A percentile compares a stretch with the other conserved stretches of the same genome.
Conservation (phyloP, 257 asterid species). For the Solanum commersonii region DNA sequence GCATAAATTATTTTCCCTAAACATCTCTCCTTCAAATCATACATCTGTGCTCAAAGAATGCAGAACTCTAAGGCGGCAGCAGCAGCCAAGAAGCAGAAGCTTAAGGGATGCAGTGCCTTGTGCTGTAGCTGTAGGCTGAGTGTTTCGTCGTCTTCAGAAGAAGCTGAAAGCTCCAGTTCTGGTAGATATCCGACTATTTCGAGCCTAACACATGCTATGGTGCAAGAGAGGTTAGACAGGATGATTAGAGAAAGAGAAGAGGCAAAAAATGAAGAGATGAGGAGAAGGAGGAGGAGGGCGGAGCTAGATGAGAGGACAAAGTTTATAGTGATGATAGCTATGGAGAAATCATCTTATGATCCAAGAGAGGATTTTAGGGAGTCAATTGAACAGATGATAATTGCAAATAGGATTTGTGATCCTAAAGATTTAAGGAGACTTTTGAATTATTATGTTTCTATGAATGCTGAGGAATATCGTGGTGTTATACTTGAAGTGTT, state of each 20-base stretch:
- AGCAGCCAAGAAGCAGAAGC: slow-evolving; percentile 35
- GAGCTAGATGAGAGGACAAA: slow-evolving; percentile 23
- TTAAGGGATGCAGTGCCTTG: slow-evolving; percentile 33
- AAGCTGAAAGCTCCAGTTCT: slow-evolving; percentile 38
- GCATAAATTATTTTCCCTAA: slow-evolving; percentile 25
- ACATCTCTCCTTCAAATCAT: slow-evolving; percentile 16
- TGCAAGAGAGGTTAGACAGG: slow-evolving; percentile 58
- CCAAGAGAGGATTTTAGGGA: slow-evolving; percentile 66
- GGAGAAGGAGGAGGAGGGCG: slow-evolving; percentile 9
- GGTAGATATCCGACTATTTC: slow-evolving; percentile 31
- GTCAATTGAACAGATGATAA: slow-evolving; percentile 61
- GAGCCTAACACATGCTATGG: slow-evolving; percentile 71
- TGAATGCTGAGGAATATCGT: slow-evolving; percentile 57
- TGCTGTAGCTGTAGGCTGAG: slow-evolving; percentile 56
- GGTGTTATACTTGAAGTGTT: slow-evolving; percentile 63
- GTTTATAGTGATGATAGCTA: slow-evolving; percentile 58
- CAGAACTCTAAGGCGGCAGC: slow-evolving; percentile 19
- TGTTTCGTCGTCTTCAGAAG: slow-evolving; percentile 47
- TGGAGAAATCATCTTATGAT: slow-evolving; percentile 64
- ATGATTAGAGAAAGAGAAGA: slow-evolving; percentile 46
- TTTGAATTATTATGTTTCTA: slow-evolving; percentile 44
- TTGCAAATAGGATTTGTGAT: slow-evolving; percentile 33
- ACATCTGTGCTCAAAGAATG: slow-evolving; percentile 27
- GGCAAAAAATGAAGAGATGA: slow-evolving; percentile 11
- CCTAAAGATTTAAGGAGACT: slow-evolving; percentile 51